Conservation (phyloP, 768 basidiomycete genomes). For the Solioccasus polychromus region DNA sequence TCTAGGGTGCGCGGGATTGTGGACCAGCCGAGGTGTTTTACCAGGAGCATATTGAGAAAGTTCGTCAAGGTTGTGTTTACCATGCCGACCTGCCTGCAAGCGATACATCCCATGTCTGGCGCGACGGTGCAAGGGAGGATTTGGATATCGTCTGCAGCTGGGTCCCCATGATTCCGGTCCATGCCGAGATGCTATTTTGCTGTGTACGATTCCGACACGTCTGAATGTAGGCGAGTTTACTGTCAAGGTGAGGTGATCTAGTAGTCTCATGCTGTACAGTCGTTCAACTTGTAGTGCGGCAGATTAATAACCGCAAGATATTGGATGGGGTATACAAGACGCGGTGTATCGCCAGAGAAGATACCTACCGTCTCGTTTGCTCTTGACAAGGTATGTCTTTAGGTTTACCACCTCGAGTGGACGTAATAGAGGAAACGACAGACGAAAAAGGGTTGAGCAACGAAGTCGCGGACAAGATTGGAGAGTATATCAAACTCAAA, state of each 20-base stretch:
- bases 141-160: slow-evolving; percentile 91
- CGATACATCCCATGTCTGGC: slow-evolving; percentile 96
- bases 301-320: slow-evolving; percentile 96
- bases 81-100: slow-evolving; percentile 96
- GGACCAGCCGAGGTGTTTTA: slow-evolving; percentile 90
- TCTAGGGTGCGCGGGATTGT: slow-evolving; percentile 96
- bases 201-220: slow-evolving; percentile 75
- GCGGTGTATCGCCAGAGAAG: slow-evolving; percentile 84
- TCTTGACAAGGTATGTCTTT: slow-evolving; percentile 79
- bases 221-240: slow-evolving; percentile 94
- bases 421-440: slow-evolving; percentile 96
- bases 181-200: slow-evolving; percentile 85
- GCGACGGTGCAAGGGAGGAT: slow-evolving; percentile 81
- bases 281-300: slow-evolving; percentile 4
- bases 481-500: slow-evolving; percentile 94
- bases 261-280: not conserved
- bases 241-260: slow-evolving; percentile 65
- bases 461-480: slow-evolving; percentile 86
- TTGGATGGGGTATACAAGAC: slow-evolving; percentile 96
- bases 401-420: slow-evolving; percentile 85
- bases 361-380: slow-evolving; percentile 92
- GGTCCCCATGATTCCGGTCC: slow-evolving; percentile 98
- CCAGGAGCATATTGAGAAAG: slow-evolving; percentile 83
- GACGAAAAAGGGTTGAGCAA: slow-evolving; percentile 88
- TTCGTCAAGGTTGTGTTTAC: slow-evolving; percentile 87